Percentiles rank a stretch among this genome's conserved stretches.
Conservation (phyloP, 208 protist genomes). For the Trypanosoma vivax region DNA sequence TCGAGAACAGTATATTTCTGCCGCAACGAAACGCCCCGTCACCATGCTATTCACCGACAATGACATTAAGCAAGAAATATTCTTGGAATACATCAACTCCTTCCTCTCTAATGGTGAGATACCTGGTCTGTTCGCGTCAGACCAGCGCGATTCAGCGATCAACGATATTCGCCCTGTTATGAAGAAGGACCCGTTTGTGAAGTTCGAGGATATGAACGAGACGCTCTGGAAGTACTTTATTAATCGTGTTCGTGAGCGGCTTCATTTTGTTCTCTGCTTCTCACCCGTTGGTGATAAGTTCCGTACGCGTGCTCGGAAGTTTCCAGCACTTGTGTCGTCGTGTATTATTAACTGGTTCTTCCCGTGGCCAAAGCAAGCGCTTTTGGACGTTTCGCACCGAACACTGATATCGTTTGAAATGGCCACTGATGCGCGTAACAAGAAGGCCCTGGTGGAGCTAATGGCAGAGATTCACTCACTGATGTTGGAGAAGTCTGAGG, state of each 20-base stretch:
- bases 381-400: conserved; percentile 89
- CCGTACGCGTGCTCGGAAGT: conserved; percentile 93
- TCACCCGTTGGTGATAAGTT: conserved; percentile 97
- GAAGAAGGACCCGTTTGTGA: conserved; percentile 92
- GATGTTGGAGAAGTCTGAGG: conserved; percentile 86
- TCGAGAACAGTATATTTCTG: conserved; percentile 85
- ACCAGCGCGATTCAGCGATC: conserved; percentile 95
- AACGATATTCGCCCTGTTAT: conserved; percentile 92
- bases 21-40: conserved; percentile 79
- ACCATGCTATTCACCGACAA: conserved; percentile 98
- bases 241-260: conserved; percentile 91
- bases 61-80: conserved; percentile 97
- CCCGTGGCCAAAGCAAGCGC: conserved; percentile 94
- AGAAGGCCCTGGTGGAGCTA: conserved; percentile 84
- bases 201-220: conserved; percentile 94
- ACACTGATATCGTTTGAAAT: conserved; percentile 90
- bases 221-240: conserved; percentile 97
- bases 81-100: conserved; percentile 98
- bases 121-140: conserved; percentile 96
- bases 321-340: conserved; percentile 95
- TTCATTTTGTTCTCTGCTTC: conserved; percentile 98
- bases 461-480: conserved; percentile 90
- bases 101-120: conserved; percentile 94
- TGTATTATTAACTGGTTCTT: conserved; percentile 99
- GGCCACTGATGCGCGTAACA: conserved; percentile 86